Base-by-base conservation (phyloP, 176 grass and related monocot genomes). In the Triticum urartu region DNA sequence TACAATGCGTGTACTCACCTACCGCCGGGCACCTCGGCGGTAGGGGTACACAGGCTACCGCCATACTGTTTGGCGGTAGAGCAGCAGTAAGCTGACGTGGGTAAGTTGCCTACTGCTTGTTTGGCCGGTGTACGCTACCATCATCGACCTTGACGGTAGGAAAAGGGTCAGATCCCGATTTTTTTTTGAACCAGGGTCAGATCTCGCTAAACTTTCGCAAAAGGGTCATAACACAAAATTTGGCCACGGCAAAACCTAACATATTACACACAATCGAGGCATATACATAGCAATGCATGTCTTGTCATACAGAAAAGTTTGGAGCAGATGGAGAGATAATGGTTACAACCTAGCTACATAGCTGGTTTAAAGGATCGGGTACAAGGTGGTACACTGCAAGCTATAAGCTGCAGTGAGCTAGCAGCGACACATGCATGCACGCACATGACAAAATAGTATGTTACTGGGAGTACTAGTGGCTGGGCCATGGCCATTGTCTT, bases 201-300 rank as follows among this genome's bases (percentile, higher is more conserved):
- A 30, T 30, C 28, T 30, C 28, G 28, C 28, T 30, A 30, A 30
- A 30, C 28, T 30, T 30, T 30, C 28, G 28, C 28, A 30, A 30
- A 30, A 30, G 28, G 28, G 28, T 30, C 28, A 30, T 30, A 30
- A 30, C 28, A 30, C 28, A 30, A 30, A 30, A 30, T 30, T 30
- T 30, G 28, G 28, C 28, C 28, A 30, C 11, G 11, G 28, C 81
- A 54, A 64, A 35, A 11, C 52, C 68, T 36, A 60, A 72, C 5
- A 79, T 20, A 48, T 64, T 34, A 7, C 83, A 25, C 39, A 4
- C 62, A 20, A 77, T 39, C 42, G 40, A 76, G 79, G 1, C 45
- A 64, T 90, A 52, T 61, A 86, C 65, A 74, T 25, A 79, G 25
- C 17, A 47, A 80, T 75, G 48, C 52, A 79, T 77, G 79, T 82